phyloP scores from a whole-genome alignment of 768 basidiomycete genomes.

The Boletus pseudopeckii region DNA sequence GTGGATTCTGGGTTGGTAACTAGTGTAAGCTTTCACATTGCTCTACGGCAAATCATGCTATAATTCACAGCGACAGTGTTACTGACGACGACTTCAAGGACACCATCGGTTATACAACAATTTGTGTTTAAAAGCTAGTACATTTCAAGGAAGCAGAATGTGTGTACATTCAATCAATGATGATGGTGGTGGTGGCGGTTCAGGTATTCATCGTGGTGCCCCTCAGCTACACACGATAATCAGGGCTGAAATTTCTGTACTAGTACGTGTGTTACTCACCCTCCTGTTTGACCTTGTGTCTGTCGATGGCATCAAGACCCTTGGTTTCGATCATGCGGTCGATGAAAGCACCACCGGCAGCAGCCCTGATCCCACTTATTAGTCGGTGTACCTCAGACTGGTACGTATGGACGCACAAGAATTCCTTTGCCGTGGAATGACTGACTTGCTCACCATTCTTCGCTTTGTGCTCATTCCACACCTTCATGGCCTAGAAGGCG shows the following conservation, averaged over 20 bases:
- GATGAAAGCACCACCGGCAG: conserved; percentile 50
- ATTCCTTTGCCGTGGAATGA: conserved; percentile 57
- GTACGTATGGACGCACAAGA: conserved; percentile 36
- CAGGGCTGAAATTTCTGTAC: neutral
- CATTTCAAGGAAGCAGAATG: neutral
- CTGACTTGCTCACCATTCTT: conserved; percentile 45
- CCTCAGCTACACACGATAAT: conserved; percentile 9
- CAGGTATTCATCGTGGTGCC: neutral
- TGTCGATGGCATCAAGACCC: conserved; percentile 49
- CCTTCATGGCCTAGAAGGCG: conserved; percentile 53
- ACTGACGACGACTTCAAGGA: neutral
- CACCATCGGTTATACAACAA: conserved; percentile 9
- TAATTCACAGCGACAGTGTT: neutral
- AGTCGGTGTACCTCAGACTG: neutral
- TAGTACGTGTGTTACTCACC: conserved; percentile 21
- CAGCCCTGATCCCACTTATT: conserved; percentile 41
- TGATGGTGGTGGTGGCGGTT: neutral
- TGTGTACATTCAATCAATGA: neutral
- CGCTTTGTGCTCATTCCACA: conserved; percentile 53
- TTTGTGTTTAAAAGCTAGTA: neutral
- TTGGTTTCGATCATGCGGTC: conserved; percentile 56
- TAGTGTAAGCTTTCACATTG: neutral
- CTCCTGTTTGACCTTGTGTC: conserved; percentile 38
- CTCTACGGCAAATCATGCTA: neutral
- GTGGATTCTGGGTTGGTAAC: neutral